Evolutionary conservation across 176 grass and related monocot genomes (phyloP), one percentile per base, ranked within the genome.

Genomic region (Canna indica): DNA sequence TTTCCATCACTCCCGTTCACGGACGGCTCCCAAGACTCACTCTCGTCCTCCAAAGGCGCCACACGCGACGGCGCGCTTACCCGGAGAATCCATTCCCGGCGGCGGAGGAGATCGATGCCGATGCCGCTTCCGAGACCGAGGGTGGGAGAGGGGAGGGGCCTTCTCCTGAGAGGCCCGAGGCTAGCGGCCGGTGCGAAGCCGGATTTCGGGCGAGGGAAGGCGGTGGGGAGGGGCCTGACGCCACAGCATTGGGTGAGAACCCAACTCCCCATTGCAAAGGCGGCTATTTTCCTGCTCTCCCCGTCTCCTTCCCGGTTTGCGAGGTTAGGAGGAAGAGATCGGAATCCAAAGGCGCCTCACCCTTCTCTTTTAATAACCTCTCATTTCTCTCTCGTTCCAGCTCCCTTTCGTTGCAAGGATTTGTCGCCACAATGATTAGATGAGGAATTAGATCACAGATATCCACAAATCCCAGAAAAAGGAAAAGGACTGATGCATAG

Each of bases 41-140:
- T 57, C 72, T 35, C 74, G 70, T 68, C 77, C 36, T 47, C 86
- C 22, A 66, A 60, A 25, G 78, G 64, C 1, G 54, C 9, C 45
- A 77, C 90, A 32, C 36, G 75, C 59, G 71, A n/a, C 29, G 83
- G 83, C 27, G 94, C 75, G 83, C 84, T 87, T 45, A 99, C 86
- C 61, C 83, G 81, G 46, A 99, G 82, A 30, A 75, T 86, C 90
- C 94, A 99, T 44, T 99, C 83, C 36, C 90, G 70, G 45, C 36
- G 66, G 66, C 59, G 5, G 84, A 38, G 63, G 36, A 79, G 84
- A 46, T 47, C 54, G 46, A 67, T 73, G 59, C 15, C 45, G 39
- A 68, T 64, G 56, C 12, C 45, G 34, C 30, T 66, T 0, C 30
- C 75, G 33, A 72, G 68, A 24, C 82, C 78, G 70, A 87, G 88